Evolutionary conservation across 371 early-diverging fungal genomes (phyloP), one percentile per base, ranked within the genome.

Genomic region (Zychaea mexicana): DNA sequence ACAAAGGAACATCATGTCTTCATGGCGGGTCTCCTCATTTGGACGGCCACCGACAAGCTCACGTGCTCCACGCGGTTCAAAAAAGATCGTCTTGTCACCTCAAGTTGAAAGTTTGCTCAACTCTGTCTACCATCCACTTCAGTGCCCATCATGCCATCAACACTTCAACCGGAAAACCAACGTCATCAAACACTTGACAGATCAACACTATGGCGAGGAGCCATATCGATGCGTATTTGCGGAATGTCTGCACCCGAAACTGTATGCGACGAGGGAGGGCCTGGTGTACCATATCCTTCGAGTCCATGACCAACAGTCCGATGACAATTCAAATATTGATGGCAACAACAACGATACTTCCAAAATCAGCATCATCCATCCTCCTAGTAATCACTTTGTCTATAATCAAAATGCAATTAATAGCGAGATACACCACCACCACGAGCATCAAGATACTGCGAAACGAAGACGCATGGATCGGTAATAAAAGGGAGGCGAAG

Each of bases 231-330:
- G 82, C 62, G 65, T 79, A n/a, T 76, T 74, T 63, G 62, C 68
- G 1, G 46, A 69, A 10, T 79, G 81, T 38, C 57, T 36, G 13
- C 80, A 84, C 59, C 77, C 79, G n/a, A 70, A 69, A 64, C 59
- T 67, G 10, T 81, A 79, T 64, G 74, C 79, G 5, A 79, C 81
- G 17, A 65, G 79, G 6, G 81, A 79, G 64, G 81, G 79, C 5
- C 65, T 83, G 9, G 70, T 80, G 17, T 81, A 79, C 64, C 83
- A 83, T 64, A 79, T 79, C 22, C 60, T 73, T 36, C 73, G 73
- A 28, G 70, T 66, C 3, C 82, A 82, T 65, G 76, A 82, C 32
- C 53, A 28, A 24, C 58, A 3, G 17, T 45, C 46, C 49, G 6
- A 6, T 17, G 4, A 4, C 45, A 45, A 19, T 33, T 15, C 39